These are phyloP conservation scores for Candida yuanshanica DNA, from an alignment of 805 yeast genomes.

Conservation along the genomic window DNA sequence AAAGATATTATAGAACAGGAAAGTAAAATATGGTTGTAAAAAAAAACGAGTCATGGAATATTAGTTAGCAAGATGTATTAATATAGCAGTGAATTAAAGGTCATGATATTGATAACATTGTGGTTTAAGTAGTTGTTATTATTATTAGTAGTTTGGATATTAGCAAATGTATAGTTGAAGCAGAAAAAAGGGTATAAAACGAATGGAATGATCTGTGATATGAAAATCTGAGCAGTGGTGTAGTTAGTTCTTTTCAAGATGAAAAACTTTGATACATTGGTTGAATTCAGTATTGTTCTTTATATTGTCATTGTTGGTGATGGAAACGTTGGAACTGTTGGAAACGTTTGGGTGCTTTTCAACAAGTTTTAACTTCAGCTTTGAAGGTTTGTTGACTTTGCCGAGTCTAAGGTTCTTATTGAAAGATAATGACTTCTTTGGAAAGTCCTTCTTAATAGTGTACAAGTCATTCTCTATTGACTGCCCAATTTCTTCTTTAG, in stretches of 20 bases:
- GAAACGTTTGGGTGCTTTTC: slow-evolving; percentile 5
- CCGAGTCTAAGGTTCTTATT: not conserved
- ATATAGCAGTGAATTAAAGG: not conserved
- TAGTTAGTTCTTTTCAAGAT: slow-evolving; percentile 9
- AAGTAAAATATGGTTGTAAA: not conserved
- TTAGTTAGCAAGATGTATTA: not conserved
- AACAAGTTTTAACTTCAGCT: slow-evolving; percentile 5
- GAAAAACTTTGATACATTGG: slow-evolving; percentile 14
- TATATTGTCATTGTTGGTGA: not conserved
- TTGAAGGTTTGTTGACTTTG: not conserved
- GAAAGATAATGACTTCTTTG: not conserved
- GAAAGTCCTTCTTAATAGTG: not conserved
- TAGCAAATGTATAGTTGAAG: not conserved
- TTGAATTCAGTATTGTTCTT: slow-evolving; percentile 9
- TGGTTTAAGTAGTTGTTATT: not conserved
- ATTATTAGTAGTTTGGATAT: too few relatives aligned
- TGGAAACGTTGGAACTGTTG: not conserved
- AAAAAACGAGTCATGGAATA: not conserved
- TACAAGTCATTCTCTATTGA: not conserved
- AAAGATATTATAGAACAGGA: not conserved
- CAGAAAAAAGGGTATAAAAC: not conserved
- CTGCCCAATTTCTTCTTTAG: slow-evolving; percentile 1
- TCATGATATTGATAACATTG: not conserved
- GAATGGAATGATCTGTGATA: not conserved
- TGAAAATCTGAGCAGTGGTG: not conserved